Conservation (phyloP, 2,329 filamentous ascomycete genomes). For the Fusarium devonianum region DNA sequence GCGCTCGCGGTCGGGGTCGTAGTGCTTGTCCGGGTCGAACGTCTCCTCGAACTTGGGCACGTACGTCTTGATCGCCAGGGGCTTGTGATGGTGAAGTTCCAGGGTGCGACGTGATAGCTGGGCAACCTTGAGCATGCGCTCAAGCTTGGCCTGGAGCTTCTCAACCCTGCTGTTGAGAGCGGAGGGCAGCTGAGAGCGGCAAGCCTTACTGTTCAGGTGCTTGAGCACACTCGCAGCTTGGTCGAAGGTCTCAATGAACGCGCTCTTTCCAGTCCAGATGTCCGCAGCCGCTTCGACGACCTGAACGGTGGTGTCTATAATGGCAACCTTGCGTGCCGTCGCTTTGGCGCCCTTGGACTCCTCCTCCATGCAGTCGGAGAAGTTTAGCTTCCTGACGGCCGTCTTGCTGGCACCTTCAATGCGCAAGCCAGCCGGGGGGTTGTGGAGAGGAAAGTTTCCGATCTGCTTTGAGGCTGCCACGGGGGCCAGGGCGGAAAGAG, state of each 20-base stretch:
- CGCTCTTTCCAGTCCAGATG: slow-evolving; percentile 74
- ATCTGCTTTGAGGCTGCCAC: slow-evolving; percentile 53
- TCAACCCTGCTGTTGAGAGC: slow-evolving; percentile 50
- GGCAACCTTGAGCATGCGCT: slow-evolving; percentile 65
- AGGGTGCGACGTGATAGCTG: slow-evolving; percentile 76
- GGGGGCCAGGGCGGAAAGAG: slow-evolving; percentile 72
- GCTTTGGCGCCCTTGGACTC: slow-evolving; percentile 45
- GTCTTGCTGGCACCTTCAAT: slow-evolving; percentile 53
- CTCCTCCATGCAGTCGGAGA: slow-evolving; percentile 62
- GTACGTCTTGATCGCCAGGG: slow-evolving; percentile 84
- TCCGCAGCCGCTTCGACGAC: slow-evolving; percentile 74
- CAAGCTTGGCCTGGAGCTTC: slow-evolving; percentile 56
- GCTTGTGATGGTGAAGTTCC: slow-evolving; percentile 86
- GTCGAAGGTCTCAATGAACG: slow-evolving; percentile 81
- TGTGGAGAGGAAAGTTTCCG: slow-evolving; percentile 68
- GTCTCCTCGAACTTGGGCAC: slow-evolving; percentile 96
- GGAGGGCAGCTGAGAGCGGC: slow-evolving; percentile 58
- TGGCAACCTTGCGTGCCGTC: slow-evolving; percentile 59
- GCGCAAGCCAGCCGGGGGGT: slow-evolving; percentile 59
- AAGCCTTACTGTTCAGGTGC: slow-evolving; percentile 65
- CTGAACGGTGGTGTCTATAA: slow-evolving; percentile 68
- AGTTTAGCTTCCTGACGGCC: slow-evolving; percentile 60
- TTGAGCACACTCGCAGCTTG: slow-evolving; percentile 67
- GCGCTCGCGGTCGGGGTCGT: slow-evolving; percentile 92
- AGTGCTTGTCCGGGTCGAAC: slow-evolving; percentile 95